Evolutionary conservation across 2,329 filamentous ascomycete genomes (phyloP).

Genomic region (Boeremia lycopersici): DNA sequence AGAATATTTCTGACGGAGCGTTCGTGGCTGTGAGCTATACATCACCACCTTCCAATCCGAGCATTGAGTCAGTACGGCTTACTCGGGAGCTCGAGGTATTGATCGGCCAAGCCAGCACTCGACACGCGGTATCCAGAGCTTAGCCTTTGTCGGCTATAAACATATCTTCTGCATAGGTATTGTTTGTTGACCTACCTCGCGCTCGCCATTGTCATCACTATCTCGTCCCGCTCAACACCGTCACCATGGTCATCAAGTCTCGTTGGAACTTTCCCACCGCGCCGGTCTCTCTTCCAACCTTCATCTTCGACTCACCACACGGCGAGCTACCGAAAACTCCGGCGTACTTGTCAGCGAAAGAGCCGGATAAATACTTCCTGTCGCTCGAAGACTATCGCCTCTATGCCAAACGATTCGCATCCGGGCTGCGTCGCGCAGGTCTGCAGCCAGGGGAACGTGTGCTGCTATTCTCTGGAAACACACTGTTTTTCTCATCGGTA

Average conservation of each 20-base stretch:
- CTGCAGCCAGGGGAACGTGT: slow-evolving; percentile 71
- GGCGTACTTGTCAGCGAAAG: slow-evolving; percentile 67
- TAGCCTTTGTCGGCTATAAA: slow-evolving; percentile 8
- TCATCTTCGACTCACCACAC: slow-evolving; percentile 59
- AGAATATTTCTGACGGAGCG: background rate
- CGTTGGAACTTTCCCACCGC: slow-evolving; percentile 56
- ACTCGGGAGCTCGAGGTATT: slow-evolving; percentile 1
- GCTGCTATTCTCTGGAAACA: slow-evolving; percentile 75
- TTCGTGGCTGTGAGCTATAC: background rate
- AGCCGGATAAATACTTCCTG: slow-evolving; percentile 70
- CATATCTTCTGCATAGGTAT: background rate
- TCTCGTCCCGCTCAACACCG: background rate
- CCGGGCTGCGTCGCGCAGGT: slow-evolving; percentile 68
- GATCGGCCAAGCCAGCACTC: slow-evolving; percentile 1
- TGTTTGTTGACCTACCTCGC: background rate
- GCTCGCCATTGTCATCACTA: background rate
- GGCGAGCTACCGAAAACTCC: slow-evolving; percentile 53
- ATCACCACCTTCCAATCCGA: background rate
- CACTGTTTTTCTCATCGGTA: slow-evolving; percentile 72
- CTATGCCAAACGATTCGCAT: slow-evolving; percentile 74
- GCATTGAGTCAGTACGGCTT: slow-evolving; percentile 4
- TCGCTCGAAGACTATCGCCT: slow-evolving; percentile 69
- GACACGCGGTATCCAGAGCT: background rate
- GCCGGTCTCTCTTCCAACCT: slow-evolving; percentile 52
- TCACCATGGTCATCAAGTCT: slow-evolving; percentile 60